phyloP scores from a whole-genome alignment of 305 asterid genomes.

The Fraxinus dipetala region DNA sequence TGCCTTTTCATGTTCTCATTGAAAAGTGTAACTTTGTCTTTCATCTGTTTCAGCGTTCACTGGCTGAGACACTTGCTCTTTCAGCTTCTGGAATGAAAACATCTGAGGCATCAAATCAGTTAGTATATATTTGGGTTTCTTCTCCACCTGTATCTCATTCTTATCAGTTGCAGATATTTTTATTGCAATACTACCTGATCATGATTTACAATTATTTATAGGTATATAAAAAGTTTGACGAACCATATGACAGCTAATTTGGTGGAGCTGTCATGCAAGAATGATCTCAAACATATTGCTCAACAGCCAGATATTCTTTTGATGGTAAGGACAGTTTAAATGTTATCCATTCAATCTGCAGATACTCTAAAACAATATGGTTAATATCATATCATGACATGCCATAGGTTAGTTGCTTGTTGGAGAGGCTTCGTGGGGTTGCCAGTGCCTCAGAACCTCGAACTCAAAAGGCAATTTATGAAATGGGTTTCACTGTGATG shows the following conservation, averaged over 20 bases:
- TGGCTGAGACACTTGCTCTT: conserved; percentile 77
- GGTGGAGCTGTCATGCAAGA: conserved; percentile 67
- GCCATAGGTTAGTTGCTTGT: conserved; percentile 77
- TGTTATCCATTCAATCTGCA: conserved; percentile 15
- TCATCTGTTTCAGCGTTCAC: conserved; percentile 66
- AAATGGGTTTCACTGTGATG: conserved; percentile 72
- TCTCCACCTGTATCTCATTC: background rate
- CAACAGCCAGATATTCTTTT: conserved; percentile 86
- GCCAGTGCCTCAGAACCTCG: conserved; percentile 91
- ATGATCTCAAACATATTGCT: conserved; percentile 65
- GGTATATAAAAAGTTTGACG: conserved; percentile 67
- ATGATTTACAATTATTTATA: conserved; percentile 28
- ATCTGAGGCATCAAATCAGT: conserved; percentile 63
- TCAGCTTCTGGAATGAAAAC: conserved; percentile 73
- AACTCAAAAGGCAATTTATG: conserved; percentile 81
- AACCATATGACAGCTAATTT: conserved; percentile 66
- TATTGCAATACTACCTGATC: conserved; percentile 20
- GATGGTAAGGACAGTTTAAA: conserved; percentile 45
- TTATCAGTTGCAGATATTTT: conserved; percentile 20
- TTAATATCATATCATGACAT: conserved; percentile 23
- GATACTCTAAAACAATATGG: conserved; percentile 16
- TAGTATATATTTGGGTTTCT: conserved; percentile 32
- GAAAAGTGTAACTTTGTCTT: conserved; percentile 10
- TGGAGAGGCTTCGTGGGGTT: conserved; percentile 98
- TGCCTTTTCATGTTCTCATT: conserved; percentile 6